phyloP scores from a whole-genome alignment of 441 rosid genomes.

The Populus hybrid region DNA sequence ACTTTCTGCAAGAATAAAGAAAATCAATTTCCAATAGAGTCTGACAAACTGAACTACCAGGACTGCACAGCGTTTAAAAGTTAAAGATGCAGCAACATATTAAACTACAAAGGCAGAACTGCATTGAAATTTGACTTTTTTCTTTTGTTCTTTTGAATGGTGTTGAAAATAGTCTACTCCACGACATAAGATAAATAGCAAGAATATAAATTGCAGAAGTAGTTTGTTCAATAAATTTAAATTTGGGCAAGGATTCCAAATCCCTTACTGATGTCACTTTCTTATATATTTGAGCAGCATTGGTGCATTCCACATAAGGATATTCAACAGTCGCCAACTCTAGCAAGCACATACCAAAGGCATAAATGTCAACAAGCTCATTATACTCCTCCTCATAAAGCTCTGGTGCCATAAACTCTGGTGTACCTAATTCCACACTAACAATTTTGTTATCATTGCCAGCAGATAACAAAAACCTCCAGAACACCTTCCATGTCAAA shows the following conservation, averaged over 20 bases:
- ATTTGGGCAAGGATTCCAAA: neutral
- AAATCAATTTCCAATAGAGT: neutral
- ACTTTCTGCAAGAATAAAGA: neutral
- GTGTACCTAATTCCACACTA: constrained; percentile 40
- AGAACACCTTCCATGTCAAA: neutral
- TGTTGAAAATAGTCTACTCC: neutral
- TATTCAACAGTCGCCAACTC: constrained; percentile 82
- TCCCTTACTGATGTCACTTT: constrained; percentile 62
- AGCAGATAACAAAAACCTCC: neutral
- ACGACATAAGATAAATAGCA: neutral
- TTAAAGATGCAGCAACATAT: neutral
- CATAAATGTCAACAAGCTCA: constrained; percentile 81
- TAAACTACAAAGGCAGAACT: neutral
- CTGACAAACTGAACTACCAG: neutral
- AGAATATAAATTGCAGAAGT: neutral
- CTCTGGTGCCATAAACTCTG: constrained; percentile 78
- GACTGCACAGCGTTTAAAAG: neutral
- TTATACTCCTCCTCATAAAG: constrained; percentile 84
- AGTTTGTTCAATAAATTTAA: neutral
- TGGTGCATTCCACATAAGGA: constrained; percentile 70
- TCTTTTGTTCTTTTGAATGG: neutral
- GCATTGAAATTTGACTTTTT: neutral
- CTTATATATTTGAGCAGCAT: constrained; percentile 78
- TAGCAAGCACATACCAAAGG: constrained; percentile 84
- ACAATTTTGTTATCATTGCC: neutral